Evolutionary conservation across 2,329 filamentous ascomycete species (phyloP).

Genomic region (Trichoderma lentiforme): DNA sequence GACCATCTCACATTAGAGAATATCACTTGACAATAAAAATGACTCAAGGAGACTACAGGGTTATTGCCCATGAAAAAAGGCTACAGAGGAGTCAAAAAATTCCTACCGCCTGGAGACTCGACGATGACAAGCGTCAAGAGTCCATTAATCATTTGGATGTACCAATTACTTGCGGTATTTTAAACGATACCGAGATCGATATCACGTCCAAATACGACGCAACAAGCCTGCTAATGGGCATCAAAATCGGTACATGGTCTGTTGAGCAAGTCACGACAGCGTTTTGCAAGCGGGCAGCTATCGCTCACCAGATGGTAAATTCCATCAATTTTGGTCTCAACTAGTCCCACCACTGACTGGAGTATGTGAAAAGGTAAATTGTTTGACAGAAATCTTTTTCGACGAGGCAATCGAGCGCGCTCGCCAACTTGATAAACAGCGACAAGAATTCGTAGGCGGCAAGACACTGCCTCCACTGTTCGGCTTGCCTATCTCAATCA

Average conservation of each 20-base stretch:
- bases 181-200: conserved; percentile 47
- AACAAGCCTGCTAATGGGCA: conserved; percentile 35
- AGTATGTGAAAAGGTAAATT: background rate
- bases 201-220: conserved; percentile 52
- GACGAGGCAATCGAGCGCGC: background rate
- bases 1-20: background rate
- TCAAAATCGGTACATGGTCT: conserved; percentile 32
- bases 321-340: background rate
- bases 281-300: conserved; percentile 3
- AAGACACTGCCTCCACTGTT: background rate
- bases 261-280: background rate
- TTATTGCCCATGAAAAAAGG: background rate
- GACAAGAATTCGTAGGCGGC: background rate
- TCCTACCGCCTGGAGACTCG: background rate
- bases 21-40: background rate
- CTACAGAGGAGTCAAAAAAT: background rate
- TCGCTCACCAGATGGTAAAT: background rate
- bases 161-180: conserved; percentile 24
- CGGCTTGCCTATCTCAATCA: background rate
- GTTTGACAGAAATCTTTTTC: background rate
- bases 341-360: background rate
- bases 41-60: background rate
- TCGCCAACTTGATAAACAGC: background rate
- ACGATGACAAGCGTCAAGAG: background rate
- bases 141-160: background rate